phyloP scores from a whole-genome alignment of 129 eudicot species.

The Gnaphalium uliginosum region DNA sequence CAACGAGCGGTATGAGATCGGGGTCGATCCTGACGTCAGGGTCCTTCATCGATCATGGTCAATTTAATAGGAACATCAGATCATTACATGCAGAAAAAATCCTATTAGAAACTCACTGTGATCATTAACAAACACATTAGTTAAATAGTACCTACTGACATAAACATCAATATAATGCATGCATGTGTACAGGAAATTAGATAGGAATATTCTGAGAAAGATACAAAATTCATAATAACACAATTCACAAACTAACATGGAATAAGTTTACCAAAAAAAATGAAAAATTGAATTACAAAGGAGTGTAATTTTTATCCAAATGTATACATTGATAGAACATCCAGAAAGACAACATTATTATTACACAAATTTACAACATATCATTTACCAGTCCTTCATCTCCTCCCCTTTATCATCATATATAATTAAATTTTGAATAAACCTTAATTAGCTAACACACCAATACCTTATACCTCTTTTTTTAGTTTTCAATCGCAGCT shows the following conservation, averaged over 20 bases:
- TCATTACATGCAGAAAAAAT: too few relatives aligned
- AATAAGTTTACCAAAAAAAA: not conserved
- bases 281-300: not conserved
- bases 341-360: constrained; percentile 35
- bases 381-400: constrained; percentile 23
- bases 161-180: constrained; percentile 1
- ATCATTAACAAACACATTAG: not conserved
- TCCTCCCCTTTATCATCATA: constrained; percentile 33
- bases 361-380: constrained; percentile 39
- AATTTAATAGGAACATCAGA: too few relatives aligned
- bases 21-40: too few relatives aligned
- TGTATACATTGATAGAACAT: constrained; percentile 29
- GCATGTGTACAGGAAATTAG: not conserved
- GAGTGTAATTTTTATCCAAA: constrained; percentile 8
- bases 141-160: not conserved
- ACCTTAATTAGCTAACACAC: constrained; percentile 23
- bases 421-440: constrained; percentile 30
- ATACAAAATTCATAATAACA: not conserved
- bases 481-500: not conserved
- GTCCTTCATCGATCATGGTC: too few relatives aligned
- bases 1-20: too few relatives aligned
- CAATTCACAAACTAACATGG: not conserved
- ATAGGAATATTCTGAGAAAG: not conserved
- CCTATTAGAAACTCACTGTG: too few relatives aligned
- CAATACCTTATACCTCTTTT: constrained; percentile 13